phyloP scores from a whole-genome alignment of 2,329 filamentous ascomycete species.

The Colletotrichum coccodes region DNA sequence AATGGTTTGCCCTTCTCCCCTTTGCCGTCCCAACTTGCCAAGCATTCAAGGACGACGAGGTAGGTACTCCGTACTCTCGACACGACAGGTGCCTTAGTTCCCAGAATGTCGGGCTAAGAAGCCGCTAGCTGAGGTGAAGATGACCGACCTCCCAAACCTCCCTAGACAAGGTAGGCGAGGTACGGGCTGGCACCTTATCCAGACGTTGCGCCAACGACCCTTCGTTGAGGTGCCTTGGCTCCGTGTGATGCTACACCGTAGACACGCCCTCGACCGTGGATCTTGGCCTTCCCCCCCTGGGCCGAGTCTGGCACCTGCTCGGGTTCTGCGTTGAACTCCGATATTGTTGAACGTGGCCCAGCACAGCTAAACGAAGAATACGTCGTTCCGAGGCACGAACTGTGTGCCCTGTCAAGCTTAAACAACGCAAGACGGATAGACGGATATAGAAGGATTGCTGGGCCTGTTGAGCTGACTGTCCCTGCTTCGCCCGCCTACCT shows the following conservation, averaged over 20 bases:
- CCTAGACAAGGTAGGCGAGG: background rate
- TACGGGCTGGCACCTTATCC: background rate
- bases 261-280: background rate
- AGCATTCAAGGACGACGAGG: background rate
- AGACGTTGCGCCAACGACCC: background rate
- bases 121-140: background rate
- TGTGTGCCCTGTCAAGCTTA: background rate
- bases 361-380: background rate
- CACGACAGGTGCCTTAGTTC: background rate
- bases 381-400: background rate
- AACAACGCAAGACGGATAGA: background rate
- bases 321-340: background rate
- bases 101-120: background rate
- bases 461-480: background rate
- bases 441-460: background rate
- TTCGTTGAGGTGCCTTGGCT: background rate
- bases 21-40: background rate
- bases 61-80: background rate
- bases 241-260: background rate
- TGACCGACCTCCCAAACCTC: background rate
- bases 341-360: background rate
- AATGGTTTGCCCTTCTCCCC: background rate
- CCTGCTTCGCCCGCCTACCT: background rate
- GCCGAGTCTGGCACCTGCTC: background rate
- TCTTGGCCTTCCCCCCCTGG: background rate